phyloP scores from a whole-genome alignment of 2,329 filamentous ascomycete genomes.

The Colletotrichum sojae region DNA sequence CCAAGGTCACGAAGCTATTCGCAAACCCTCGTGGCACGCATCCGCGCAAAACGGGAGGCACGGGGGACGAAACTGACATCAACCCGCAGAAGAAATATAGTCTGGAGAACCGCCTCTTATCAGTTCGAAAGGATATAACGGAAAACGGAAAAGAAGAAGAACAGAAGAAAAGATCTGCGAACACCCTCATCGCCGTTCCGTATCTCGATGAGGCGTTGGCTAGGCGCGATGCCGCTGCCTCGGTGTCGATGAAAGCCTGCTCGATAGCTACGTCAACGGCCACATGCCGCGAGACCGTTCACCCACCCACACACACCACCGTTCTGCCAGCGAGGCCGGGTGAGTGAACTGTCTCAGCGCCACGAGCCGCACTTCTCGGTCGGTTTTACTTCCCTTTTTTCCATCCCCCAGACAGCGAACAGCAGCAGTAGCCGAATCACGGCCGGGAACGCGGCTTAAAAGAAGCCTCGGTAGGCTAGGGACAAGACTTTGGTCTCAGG shows the following conservation, averaged over 20 bases:
- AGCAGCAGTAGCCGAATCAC: background rate
- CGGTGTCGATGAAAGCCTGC: conserved; percentile 29
- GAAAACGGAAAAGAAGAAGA: too few relatives aligned
- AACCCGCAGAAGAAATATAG: conserved; percentile 21
- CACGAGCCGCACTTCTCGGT: conserved; percentile 22
- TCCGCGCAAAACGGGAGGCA: conserved; percentile 22
- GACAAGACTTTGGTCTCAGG: conserved; percentile 14
- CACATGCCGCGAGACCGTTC: conserved; percentile 28
- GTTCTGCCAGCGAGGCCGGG: background rate
- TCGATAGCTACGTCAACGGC: conserved; percentile 25
- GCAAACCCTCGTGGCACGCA: conserved; percentile 22
- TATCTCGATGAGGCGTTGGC: conserved; percentile 27
- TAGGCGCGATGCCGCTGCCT: conserved; percentile 26
- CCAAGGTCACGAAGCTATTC: conserved; percentile 31
- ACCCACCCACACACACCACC: background rate
- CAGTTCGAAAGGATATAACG: background rate
- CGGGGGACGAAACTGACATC: conserved; percentile 33
- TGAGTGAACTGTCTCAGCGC: conserved; percentile 32
- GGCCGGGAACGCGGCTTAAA: background rate
- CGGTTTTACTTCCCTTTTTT: background rate
- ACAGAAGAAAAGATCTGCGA: background rate
- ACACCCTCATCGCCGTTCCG: background rate
- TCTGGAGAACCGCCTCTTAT: conserved; percentile 21
- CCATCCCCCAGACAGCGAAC: background rate
- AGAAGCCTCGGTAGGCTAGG: background rate